These are phyloP conservation scores for Austroboletus niveus DNA, from an alignment of 1,284 basidiomycete genomes.

Conservation along the genomic window DNA sequence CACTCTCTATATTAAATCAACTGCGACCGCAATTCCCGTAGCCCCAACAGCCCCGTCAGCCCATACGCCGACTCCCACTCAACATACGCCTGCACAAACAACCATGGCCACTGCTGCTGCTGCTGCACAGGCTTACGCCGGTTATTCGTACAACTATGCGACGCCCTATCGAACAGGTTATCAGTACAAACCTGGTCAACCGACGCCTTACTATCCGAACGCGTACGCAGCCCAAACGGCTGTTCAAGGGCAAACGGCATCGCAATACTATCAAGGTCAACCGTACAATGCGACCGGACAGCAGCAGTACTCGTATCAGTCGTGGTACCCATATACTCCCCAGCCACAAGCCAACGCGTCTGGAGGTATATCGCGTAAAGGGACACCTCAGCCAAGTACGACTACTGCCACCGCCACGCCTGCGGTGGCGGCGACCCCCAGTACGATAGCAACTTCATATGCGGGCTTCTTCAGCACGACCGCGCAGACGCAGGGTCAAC, in stretches of 20 bases:
- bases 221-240: conserved; percentile 24
- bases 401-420: conserved; percentile 25
- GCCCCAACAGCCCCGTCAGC: conserved; percentile 18
- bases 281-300: conserved; percentile 30
- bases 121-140: conserved; percentile 27
- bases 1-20: conserved; percentile 60
- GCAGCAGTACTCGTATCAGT: conserved; percentile 34
- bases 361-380: conserved; percentile 40
- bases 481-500: conserved; percentile 37
- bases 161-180: conserved; percentile 32
- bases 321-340: conserved; percentile 33
- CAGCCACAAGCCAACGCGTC: conserved; percentile 27
- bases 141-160: conserved; percentile 27
- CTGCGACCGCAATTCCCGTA: conserved; percentile 38
- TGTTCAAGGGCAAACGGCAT: conserved; percentile 26
- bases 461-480: conserved; percentile 36
- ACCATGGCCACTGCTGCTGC: conserved; percentile 20
- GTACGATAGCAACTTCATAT: conserved; percentile 35
- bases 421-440: conserved; percentile 26
- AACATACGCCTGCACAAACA: conserved; percentile 27
- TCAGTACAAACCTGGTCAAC: conserved; percentile 34
- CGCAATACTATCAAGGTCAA: conserved; percentile 33
- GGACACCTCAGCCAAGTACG: conserved; percentile 47
- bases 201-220: conserved; percentile 31
- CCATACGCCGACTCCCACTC: conserved; percentile 23